phyloP scores from a whole-genome alignment of 73 alveolate genomes.

The Paramecium sonneborni region DNA sequence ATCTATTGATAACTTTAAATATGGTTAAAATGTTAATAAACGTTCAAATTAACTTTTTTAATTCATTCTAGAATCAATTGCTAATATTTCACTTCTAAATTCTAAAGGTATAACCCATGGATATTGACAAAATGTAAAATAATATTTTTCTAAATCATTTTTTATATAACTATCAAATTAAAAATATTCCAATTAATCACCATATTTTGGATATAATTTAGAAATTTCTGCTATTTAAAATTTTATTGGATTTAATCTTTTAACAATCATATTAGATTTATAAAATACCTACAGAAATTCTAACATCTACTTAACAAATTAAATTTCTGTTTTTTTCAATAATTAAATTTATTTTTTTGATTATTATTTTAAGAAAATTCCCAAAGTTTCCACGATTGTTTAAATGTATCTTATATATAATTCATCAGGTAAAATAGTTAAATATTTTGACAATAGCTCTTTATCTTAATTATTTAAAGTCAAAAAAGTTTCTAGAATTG shows the following conservation, averaged over 20 bases:
- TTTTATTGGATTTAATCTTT: background rate
- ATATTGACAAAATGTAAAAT: conserved; percentile 35
- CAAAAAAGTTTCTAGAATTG: background rate
- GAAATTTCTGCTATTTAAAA: background rate
- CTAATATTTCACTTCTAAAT: background rate
- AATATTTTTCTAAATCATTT: background rate
- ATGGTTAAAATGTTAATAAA: background rate
- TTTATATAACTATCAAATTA: background rate
- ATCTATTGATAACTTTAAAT: background rate
- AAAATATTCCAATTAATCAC: background rate
- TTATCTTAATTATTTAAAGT: background rate
- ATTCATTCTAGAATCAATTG: background rate
- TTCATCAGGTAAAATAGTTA: background rate
- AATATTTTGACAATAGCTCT: background rate
- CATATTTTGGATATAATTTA: background rate
- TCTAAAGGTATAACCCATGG: conserved; percentile 43
- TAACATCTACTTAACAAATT: background rate
- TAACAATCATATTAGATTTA: background rate
- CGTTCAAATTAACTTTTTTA: background rate
- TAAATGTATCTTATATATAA: background rate
- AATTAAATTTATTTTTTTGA: background rate
- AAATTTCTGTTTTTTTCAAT: background rate
- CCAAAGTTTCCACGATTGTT: background rate
- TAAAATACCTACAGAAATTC: background rate
- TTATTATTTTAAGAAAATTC: background rate